Conservation (phyloP, 495 filamentous ascomycete species). For the Aspergillus hancockii region DNA sequence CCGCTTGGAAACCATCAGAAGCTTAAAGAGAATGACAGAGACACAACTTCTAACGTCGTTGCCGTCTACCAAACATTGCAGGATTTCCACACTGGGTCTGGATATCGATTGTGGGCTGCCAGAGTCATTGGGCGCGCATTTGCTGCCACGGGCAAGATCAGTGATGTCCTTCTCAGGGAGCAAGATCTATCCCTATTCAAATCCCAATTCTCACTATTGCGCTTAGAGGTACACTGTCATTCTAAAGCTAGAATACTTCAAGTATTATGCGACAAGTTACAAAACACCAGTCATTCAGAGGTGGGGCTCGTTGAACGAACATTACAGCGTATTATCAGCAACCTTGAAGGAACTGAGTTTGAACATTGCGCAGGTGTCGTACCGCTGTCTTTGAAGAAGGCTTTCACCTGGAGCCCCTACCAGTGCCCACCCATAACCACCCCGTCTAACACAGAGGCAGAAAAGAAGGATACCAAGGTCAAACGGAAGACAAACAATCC, state of each 20-base stretch:
- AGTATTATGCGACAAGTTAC: conserved; percentile 66
- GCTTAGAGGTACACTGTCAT: conserved; percentile 19
- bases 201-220: conserved; percentile 1
- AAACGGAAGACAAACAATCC: conserved; percentile 22
- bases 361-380: conserved; percentile 48
- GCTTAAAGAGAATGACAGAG: conserved; percentile 56
- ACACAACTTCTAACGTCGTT: conserved; percentile 59
- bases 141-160: conserved; percentile 67
- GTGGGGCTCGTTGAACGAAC: conserved; percentile 78
- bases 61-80: conserved; percentile 75
- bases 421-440: conserved; percentile 31
- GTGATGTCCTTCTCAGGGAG: conserved; percentile 41
- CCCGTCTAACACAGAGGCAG: conserved; percentile 20
- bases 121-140: conserved; percentile 83
- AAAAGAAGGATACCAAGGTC: conserved; percentile 13
- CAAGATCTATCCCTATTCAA: conserved; percentile 35
- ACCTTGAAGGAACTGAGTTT: conserved; percentile 47
- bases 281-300: conserved; percentile 59
- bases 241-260: conserved; percentile 60
- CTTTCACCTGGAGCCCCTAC: conserved; percentile 49
- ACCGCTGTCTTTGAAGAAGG: conserved; percentile 38
- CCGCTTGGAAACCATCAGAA: conserved; percentile 60
- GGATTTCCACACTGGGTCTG: conserved; percentile 55
- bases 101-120: conserved; percentile 82
- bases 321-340: conserved; percentile 68